A percentile compares a stretch with the other conserved stretches of the same genome.
Conservation (phyloP, 1,284 basidiomycete genomes). For the Meira miltonrushii region DNA sequence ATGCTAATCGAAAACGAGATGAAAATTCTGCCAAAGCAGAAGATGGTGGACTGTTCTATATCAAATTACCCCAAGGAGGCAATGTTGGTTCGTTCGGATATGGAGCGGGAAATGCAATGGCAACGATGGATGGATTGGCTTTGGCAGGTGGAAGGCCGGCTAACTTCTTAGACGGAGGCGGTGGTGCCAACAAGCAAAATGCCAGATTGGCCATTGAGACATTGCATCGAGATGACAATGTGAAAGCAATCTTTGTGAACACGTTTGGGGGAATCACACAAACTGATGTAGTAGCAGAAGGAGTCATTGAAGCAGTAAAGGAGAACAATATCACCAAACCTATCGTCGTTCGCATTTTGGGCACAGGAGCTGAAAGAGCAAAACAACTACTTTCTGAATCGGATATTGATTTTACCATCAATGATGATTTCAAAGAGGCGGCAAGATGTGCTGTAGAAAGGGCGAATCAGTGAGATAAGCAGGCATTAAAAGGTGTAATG, state of each 20-base stretch:
- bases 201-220: constrained; percentile 35
- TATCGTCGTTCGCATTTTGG: constrained; percentile 33
- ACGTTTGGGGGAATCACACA: constrained; percentile 36
- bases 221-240: constrained; percentile 28
- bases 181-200: constrained; percentile 31
- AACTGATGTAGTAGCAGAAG: constrained; percentile 35
- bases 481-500: too few species aligned
- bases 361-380: constrained; percentile 31
- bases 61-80: constrained; percentile 25
- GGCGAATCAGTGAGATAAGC: too few species aligned
- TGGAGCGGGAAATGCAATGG: constrained; percentile 41
- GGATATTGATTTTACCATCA: constrained; percentile 21
- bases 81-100: constrained; percentile 41
- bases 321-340: constrained; percentile 32
- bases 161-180: constrained; percentile 42
- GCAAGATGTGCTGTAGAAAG: constrained; percentile 27
- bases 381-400: constrained; percentile 18
- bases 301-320: constrained; percentile 33
- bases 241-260: constrained; percentile 40
- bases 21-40: constrained; percentile 18
- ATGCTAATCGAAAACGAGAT: constrained; percentile 5
- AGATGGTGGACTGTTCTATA: constrained; percentile 34
- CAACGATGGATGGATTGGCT: constrained; percentile 36
- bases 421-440: constrained; percentile 36
- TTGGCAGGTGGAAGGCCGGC: constrained; percentile 29